Percentiles rank a stretch among this genome's conserved stretches.
Evolutionary conservation across 129 eudicot species (phyloP).

Genomic region (Lactuca saligna): DNA sequence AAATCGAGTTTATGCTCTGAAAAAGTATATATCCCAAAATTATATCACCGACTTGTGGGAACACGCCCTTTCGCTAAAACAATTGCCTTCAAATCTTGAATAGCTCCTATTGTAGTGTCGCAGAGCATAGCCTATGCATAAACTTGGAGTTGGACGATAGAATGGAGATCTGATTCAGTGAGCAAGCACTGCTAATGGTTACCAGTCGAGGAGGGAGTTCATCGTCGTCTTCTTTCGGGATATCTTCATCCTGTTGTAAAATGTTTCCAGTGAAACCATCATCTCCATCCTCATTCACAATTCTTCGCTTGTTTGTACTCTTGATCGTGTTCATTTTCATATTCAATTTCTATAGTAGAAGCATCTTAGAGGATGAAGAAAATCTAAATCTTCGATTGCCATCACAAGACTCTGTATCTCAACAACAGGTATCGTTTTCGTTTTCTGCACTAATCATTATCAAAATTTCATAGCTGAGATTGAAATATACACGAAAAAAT

Average conservation of each 20-base stretch:
- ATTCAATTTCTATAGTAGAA: constrained; percentile 38
- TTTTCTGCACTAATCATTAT: neutral
- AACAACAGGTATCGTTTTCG: constrained; percentile 27
- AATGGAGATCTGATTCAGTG: constrained; percentile 10
- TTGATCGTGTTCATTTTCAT: constrained; percentile 32
- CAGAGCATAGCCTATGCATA: too few species aligned
- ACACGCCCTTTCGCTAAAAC: neutral
- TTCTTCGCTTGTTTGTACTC: constrained; percentile 27
- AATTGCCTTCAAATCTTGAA: too few species aligned
- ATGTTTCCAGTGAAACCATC: constrained; percentile 16
- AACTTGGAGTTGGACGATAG: constrained; percentile 4
- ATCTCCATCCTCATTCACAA: constrained; percentile 24
- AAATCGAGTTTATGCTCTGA: too few species aligned
- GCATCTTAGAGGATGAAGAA: constrained; percentile 28
- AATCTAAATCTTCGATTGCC: constrained; percentile 7
- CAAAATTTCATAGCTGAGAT: neutral
- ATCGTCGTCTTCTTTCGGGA: constrained; percentile 12
- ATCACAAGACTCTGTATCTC: constrained; percentile 8
- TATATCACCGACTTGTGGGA: neutral
- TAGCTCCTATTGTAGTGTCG: too few species aligned
- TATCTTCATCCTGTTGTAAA: constrained; percentile 14
- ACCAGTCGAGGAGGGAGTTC: constrained; percentile 8
- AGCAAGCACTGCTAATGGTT: neutral
- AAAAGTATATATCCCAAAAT: too few species aligned
- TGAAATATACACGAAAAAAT: neutral